Conservation (phyloP, 164 flowering plant genomes). For the Piper longum region DNA sequence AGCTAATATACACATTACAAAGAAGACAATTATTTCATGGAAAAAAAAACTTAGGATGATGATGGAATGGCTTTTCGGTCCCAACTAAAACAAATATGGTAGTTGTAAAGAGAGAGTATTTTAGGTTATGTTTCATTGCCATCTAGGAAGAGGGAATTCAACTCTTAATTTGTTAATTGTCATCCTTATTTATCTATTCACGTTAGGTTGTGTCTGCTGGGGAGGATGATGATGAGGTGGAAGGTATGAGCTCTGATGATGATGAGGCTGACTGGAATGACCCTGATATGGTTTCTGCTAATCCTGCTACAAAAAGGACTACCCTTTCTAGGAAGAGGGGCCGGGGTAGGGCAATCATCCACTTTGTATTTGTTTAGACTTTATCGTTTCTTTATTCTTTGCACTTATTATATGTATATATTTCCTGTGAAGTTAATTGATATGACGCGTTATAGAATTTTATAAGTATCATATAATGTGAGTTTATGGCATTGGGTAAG, state of each 20-base stretch:
- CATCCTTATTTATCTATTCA: background rate
- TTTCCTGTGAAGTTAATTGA: background rate
- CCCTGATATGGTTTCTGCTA: constrained; percentile 34
- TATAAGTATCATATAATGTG: background rate
- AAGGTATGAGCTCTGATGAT: constrained; percentile 90
- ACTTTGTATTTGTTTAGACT: background rate
- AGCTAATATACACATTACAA: no score
- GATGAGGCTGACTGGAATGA: constrained; percentile 86
- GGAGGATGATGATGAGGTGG: constrained; percentile 93
- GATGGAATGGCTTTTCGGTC: no score
- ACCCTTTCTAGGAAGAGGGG: constrained; percentile 35
- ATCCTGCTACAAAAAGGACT: constrained; percentile 36
- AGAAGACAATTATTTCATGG: no score
- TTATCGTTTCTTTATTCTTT: background rate
- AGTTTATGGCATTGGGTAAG: no score
- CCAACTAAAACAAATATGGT: no score
- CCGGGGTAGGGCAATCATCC: constrained; percentile 30
- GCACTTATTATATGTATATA: background rate
- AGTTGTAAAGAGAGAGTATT: no score
- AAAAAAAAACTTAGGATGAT: no score
- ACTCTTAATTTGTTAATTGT: background rate
- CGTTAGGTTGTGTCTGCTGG: constrained; percentile 89
- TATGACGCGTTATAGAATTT: background rate
- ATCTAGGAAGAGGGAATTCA: background rate
- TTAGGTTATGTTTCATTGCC: background rate